These are phyloP conservation scores for Clonostachys sp. DNA, from an alignment of 2,329 filamentous ascomycete genomes.

Conservation along the genomic window DNA sequence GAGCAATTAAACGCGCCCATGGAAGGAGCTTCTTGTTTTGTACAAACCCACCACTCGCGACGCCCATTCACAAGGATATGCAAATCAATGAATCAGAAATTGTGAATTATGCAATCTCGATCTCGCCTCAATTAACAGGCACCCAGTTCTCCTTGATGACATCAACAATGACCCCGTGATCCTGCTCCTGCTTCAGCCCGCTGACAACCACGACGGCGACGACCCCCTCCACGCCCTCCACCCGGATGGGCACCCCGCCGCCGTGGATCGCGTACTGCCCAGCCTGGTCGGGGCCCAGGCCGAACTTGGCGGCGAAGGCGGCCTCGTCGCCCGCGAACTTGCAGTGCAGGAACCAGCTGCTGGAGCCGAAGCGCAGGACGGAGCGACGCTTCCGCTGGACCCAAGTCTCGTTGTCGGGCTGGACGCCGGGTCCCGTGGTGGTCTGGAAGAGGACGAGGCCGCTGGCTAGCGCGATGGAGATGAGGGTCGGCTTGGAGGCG, in stretches of 20 bases:
- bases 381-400: constrained; percentile 67
- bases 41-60: too few relatives aligned
- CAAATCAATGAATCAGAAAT: too few relatives aligned
- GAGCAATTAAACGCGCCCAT: too few relatives aligned
- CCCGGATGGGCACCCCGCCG: constrained; percentile 68
- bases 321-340: constrained; percentile 62
- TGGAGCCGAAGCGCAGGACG: constrained; percentile 65
- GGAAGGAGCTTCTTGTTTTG: too few relatives aligned
- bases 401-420: constrained; percentile 70
- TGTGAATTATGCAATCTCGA: not conserved
- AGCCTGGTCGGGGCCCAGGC: constrained; percentile 49
- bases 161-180: constrained; percentile 73
- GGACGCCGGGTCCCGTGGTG: constrained; percentile 60
- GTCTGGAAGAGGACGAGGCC: constrained; percentile 66
- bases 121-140: not conserved
- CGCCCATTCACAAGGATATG: too few relatives aligned
- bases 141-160: constrained; percentile 52
- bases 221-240: constrained; percentile 69
- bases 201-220: constrained; percentile 73
- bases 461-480: constrained; percentile 58
- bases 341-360: constrained; percentile 67
- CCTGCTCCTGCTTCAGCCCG: constrained; percentile 71
- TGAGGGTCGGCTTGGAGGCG: constrained; percentile 44
- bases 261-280: constrained; percentile 73
- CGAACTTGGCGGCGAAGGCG: constrained; percentile 61